Percentiles rank a stretch among this genome's conserved stretches.
phyloP scores from a whole-genome alignment of 768 basidiomycete species.

The Boletus eberwhitei region DNA sequence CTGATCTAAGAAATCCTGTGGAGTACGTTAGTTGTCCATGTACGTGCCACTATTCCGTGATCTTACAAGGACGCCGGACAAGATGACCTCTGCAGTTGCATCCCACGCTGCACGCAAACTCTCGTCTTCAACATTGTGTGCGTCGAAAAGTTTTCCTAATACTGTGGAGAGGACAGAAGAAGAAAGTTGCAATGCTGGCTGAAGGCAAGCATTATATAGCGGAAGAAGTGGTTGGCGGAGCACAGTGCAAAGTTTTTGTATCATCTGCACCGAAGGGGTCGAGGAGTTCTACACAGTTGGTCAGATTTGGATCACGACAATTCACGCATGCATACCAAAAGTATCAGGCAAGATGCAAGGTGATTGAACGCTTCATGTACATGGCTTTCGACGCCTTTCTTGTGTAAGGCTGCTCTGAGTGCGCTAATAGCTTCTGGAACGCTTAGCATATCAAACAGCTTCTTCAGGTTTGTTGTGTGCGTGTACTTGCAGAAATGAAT shows the following conservation, averaged over 20 bases:
- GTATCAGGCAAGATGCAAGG: constrained; percentile 39
- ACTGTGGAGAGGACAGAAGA: constrained; percentile 40
- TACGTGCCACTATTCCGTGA: background rate
- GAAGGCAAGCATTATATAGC: constrained; percentile 41
- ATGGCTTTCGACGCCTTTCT: constrained; percentile 28
- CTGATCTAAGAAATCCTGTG: constrained; percentile 25
- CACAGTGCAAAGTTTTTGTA: constrained; percentile 37
- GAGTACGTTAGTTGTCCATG: constrained; percentile 13
- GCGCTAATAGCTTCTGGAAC: constrained; percentile 31
- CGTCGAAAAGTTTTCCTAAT: constrained; percentile 37
- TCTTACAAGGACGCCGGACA: constrained; percentile 53
- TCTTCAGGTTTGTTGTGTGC: background rate
- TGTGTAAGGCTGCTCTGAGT: constrained; percentile 31
- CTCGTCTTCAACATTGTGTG: constrained; percentile 18
- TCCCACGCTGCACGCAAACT: constrained; percentile 41
- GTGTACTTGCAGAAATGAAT: background rate
- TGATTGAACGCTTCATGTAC: constrained; percentile 37
- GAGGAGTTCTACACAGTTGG: constrained; percentile 36
- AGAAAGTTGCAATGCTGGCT: constrained; percentile 40
- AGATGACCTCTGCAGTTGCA: constrained; percentile 39
- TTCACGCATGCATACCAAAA: constrained; percentile 38
- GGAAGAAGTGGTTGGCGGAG: constrained; percentile 43
- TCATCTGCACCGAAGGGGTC: constrained; percentile 34
- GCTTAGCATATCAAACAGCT: constrained; percentile 12
- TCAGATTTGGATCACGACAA: background rate